phyloP scores from a whole-genome alignment of 2,329 filamentous ascomycete species.

The Diaporthe citrichinensis region DNA sequence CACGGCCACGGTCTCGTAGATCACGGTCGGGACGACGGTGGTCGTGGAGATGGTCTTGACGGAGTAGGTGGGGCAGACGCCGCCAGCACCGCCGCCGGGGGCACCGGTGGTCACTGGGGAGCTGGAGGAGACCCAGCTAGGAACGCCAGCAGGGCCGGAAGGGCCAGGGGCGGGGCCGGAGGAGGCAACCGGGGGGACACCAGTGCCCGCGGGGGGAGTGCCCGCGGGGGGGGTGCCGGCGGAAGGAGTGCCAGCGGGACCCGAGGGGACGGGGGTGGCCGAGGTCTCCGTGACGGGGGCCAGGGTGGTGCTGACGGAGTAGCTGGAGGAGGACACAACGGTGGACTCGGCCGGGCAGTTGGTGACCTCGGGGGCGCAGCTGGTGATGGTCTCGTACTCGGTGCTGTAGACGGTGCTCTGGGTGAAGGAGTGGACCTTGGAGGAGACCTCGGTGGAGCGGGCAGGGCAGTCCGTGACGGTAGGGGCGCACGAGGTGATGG shows the following conservation, averaged over 20 bases:
- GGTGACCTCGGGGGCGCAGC: slow-evolving; percentile 67
- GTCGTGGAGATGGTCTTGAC: slow-evolving; percentile 70
- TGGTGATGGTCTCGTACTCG: slow-evolving; percentile 73
- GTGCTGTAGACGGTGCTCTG: slow-evolving; percentile 70
- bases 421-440: slow-evolving; percentile 73
- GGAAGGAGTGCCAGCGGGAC: slow-evolving; percentile 43
- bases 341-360: slow-evolving; percentile 61
- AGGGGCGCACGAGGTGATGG: slow-evolving; percentile 72
- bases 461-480: slow-evolving; percentile 67
- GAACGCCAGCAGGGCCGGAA: slow-evolving; percentile 38
- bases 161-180: slow-evolving; percentile 41
- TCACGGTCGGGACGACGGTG: slow-evolving; percentile 68
- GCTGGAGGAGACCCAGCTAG: slow-evolving; percentile 33
- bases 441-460: slow-evolving; percentile 60
- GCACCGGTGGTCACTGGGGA: slow-evolving; percentile 42
- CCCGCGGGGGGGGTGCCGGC: slow-evolving; percentile 29
- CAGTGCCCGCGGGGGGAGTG: slow-evolving; percentile 31
- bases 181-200: slow-evolving; percentile 42
- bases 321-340: slow-evolving; percentile 54
- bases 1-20: slow-evolving; percentile 63
- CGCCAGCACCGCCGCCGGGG: slow-evolving; percentile 45
- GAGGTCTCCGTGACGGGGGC: slow-evolving; percentile 50
- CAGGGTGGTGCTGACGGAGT: slow-evolving; percentile 53
- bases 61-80: slow-evolving; percentile 54
- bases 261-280: slow-evolving; percentile 47